phyloP scores from a whole-genome alignment of 768 basidiomycete genomes.

The Termitomyces bulborhizus region DNA sequence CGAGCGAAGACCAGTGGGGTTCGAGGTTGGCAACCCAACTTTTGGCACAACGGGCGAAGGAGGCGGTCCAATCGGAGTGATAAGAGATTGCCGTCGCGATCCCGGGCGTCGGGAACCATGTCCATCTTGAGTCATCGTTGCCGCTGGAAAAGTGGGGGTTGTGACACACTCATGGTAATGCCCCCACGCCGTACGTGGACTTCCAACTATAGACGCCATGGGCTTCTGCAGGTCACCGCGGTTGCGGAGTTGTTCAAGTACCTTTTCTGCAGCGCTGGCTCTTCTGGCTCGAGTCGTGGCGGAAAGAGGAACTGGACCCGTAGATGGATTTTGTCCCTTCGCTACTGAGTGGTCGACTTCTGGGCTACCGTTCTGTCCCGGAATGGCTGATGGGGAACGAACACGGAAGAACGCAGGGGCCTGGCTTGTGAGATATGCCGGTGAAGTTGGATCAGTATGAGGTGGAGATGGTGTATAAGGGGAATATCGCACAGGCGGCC shows the following conservation, averaged over 20 bases:
- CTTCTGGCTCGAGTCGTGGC: constrained; percentile 39
- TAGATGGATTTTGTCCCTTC: constrained; percentile 6
- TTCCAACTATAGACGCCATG: constrained; percentile 20
- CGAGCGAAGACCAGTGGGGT: constrained; percentile 8
- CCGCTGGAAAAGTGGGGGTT: constrained; percentile 9
- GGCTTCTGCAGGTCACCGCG: constrained; percentile 45
- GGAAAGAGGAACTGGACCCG: constrained; percentile 18
- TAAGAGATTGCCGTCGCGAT: constrained; percentile 34
- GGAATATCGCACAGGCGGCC: constrained; percentile 20
- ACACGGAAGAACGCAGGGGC: constrained; percentile 16
- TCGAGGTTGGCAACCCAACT: constrained; percentile 4
- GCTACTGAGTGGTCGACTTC: constrained; percentile 10
- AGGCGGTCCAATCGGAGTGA: constrained; percentile 40
- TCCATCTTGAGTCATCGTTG: constrained; percentile 12
- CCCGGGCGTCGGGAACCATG: constrained; percentile 20
- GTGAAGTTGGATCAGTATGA: constrained; percentile 12
- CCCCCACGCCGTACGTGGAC: constrained; percentile 40
- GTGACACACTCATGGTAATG: constrained; percentile 26
- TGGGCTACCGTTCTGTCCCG: constrained; percentile 20
- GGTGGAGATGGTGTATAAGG: constrained; percentile 19
- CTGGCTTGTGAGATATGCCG: constrained; percentile 11
- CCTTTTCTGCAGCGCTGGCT: constrained; percentile 62
- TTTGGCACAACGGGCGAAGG: constrained; percentile 52
- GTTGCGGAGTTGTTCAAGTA: constrained; percentile 57
- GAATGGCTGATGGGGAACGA: constrained; percentile 20